Base-by-base conservation (phyloP, 2,329 filamentous ascomycete genomes). In the Tothia fuscella region DNA sequence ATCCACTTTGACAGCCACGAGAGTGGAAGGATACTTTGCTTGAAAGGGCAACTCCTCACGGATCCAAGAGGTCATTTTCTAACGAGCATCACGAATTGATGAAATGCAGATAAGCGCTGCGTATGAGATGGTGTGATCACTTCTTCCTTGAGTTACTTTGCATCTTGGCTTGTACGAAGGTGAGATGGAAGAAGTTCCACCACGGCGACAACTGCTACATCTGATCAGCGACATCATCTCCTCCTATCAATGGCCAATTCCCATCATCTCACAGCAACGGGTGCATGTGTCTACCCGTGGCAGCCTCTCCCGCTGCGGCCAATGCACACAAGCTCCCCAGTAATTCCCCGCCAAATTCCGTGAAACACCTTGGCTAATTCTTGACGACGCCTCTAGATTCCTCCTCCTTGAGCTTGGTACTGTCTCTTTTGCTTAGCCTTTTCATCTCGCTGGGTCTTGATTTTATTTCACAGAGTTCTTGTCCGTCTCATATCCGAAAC, bases 401-500 rank as follows among this genome's bases (percentile, higher is more conserved):
- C 25, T 9, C 25, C 35, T 21, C 17, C 21, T 37, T 25, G 25
- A 31, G 21, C 16, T 14, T 40, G 25, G 10, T 12, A 5, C 31
- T 26, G 6, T 4, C 6, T 19, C 12, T 29, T 29, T 10, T 29
- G 10, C 26, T 29, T 29, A 14, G 10, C 26, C 10, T 14, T 29
- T 10, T 29, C 26, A 14, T 29, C 26, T 29, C 26, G 10, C 26
- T 29, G 26, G 10, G 10, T 29, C 26, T 29, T 29, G 10, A 10
- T 29, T 10, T 14, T 29, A 10, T 29, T 29, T 14, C 26, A 10
- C 14, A 10, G 10, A 14, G 14, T 24, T 40, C 38, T 40, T 40
- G 38, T 32, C 38, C n/a, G 38, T 40, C 26, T 40, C 38, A 40
- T 7, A 31, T 30, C 10, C 25, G 38, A 40, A 40, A 40, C 38